phyloP scores from a whole-genome alignment of 2,329 filamentous ascomycete genomes.

The Emericellopsis atlantica region DNA sequence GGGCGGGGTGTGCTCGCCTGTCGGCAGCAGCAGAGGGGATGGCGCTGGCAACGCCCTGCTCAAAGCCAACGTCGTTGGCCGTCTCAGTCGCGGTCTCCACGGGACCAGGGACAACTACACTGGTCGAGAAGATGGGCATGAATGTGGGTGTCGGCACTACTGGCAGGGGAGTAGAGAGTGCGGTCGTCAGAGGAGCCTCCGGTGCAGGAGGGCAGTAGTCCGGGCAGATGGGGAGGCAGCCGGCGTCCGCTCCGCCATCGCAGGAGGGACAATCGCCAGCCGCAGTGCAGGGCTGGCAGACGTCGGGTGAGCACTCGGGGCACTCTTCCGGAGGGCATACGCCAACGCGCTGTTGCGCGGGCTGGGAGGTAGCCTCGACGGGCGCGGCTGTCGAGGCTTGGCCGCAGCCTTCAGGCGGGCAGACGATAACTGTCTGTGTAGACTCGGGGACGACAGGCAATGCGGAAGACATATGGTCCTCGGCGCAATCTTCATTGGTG shows the following conservation, averaged over 20 bases:
- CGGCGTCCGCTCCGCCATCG: background rate
- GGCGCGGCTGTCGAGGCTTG: background rate
- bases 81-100: background rate
- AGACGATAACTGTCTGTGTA: background rate
- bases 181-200: background rate
- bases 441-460: background rate
- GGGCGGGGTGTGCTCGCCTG: background rate
- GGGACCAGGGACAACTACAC: background rate
- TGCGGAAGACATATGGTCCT: background rate
- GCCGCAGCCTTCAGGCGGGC: background rate
- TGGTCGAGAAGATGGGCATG: background rate
- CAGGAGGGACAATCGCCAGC: background rate
- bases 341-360: too few relatives aligned
- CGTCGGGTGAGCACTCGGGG: background rate
- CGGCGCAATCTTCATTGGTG: background rate
- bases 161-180: background rate
- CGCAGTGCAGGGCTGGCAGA: constrained; percentile 1
- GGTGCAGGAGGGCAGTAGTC: background rate
- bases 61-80: background rate
- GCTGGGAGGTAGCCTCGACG: too few relatives aligned
- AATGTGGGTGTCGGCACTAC: constrained; percentile 3
- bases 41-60: background rate
- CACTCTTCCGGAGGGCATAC: constrained; percentile 1
- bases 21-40: background rate
- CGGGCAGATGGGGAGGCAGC: constrained; percentile 1